Evolutionary conservation across 306 rosid genomes (phyloP).

Genomic region (Herpetospermum pedunculosum): DNA sequence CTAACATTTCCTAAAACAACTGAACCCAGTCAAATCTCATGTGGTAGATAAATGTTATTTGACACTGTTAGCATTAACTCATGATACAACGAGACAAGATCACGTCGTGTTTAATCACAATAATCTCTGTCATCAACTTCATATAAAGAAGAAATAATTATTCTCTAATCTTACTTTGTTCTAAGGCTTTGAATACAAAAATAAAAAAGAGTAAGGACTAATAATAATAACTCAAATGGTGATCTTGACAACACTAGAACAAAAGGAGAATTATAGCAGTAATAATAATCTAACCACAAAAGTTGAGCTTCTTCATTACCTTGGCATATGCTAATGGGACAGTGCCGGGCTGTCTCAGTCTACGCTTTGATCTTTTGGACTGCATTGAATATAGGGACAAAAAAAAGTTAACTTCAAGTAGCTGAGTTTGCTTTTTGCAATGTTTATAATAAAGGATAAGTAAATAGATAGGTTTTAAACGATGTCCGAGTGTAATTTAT

Average conservation of each 20-base stretch:
- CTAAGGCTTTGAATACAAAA: not conserved
- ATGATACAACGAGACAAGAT: not conserved
- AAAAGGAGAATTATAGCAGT: not conserved
- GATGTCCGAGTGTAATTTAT: too few relatives aligned
- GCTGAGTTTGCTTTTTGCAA: not conserved
- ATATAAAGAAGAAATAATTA: not conserved
- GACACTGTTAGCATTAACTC: not conserved
- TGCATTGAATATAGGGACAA: conserved; percentile 29
- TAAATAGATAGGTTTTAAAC: too few relatives aligned
- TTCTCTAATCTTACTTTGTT: not conserved
- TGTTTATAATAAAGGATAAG: not conserved
- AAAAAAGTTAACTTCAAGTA: not conserved
- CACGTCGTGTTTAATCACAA: not conserved
- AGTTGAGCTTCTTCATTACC: conserved; percentile 88
- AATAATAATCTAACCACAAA: conserved; percentile 21
- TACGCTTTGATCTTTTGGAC: conserved; percentile 84
- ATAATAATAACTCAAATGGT: too few relatives aligned
- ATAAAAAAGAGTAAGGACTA: not conserved
- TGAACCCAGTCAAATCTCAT: too few relatives aligned
- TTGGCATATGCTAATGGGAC: conserved; percentile 75
- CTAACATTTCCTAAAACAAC: too few relatives aligned
- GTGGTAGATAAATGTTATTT: not conserved
- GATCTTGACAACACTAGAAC: not conserved
- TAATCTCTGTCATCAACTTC: not conserved
- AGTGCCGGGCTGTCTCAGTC: conserved; percentile 56